Evolutionary conservation across 1,284 basidiomycete genomes (phyloP).

Genomic region (Xerocomus amazonicus): DNA sequence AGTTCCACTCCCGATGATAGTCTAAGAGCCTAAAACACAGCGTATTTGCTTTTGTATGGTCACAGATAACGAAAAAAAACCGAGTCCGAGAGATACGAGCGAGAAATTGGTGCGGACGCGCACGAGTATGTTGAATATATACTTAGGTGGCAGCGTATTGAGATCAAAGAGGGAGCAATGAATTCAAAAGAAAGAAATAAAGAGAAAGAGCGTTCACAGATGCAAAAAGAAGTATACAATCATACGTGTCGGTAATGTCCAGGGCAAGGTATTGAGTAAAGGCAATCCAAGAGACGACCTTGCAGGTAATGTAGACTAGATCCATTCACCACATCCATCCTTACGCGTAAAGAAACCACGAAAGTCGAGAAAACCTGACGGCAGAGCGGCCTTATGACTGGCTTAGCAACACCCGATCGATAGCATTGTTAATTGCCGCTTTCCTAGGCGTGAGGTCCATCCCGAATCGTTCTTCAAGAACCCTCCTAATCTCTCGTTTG

Average conservation of each 20-base stretch:
- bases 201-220: constrained; percentile 10
- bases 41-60: constrained; percentile 9
- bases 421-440: constrained; percentile 64
- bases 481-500: constrained; percentile 82
- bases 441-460: constrained; percentile 69
- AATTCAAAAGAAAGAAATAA: not conserved
- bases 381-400: constrained; percentile 17
- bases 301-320: constrained; percentile 20
- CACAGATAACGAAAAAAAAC: not conserved
- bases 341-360: not conserved
- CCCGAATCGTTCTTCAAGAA: constrained; percentile 76
- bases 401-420: constrained; percentile 57
- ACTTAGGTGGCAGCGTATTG: not conserved
- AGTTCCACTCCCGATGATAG: too few relatives aligned
- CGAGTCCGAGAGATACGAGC: constrained; percentile 16
- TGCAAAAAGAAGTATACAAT: not conserved
- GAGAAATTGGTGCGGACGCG: not conserved
- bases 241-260: not conserved
- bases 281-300: constrained; percentile 16
- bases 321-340: constrained; percentile 17
- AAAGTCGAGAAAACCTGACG: not conserved
- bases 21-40: not conserved
- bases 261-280: constrained; percentile 2
- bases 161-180: not conserved
- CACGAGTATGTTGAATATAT: not conserved